A percentile compares a stretch with the other conserved stretches of the same genome.
Evolutionary conservation across 2,329 filamentous ascomycete species (phyloP).

Genomic region (Aureobasidium sp.): DNA sequence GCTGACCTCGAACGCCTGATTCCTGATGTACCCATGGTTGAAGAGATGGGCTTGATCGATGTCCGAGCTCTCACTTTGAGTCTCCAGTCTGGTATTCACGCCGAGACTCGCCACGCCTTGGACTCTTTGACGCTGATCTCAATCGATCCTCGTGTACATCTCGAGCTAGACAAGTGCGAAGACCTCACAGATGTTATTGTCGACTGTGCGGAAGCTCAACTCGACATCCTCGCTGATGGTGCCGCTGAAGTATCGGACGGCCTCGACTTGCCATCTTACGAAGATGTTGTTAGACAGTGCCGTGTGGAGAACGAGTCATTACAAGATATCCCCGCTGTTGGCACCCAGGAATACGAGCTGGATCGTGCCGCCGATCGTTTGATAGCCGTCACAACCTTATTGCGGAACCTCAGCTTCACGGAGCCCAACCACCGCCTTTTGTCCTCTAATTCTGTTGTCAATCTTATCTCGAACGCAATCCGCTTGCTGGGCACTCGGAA

Average conservation of each 20-base stretch:
- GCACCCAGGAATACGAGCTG: slow-evolving; percentile 69
- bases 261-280: slow-evolving; percentile 75
- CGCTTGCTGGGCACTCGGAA: slow-evolving; percentile 82
- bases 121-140: slow-evolving; percentile 74
- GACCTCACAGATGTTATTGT: slow-evolving; percentile 82
- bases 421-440: slow-evolving; percentile 69
- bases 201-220: slow-evolving; percentile 84
- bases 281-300: slow-evolving; percentile 77
- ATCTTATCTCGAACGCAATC: slow-evolving; percentile 76
- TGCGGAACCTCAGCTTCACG: slow-evolving; percentile 86
- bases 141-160: slow-evolving; percentile 53
- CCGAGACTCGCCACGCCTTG: slow-evolving; percentile 81
- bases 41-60: slow-evolving; percentile 81
- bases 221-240: slow-evolving; percentile 77
- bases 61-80: slow-evolving; percentile 84
- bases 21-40: slow-evolving; percentile 66
- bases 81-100: slow-evolving; percentile 80
- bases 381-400: slow-evolving; percentile 83
- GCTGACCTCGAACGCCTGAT: slow-evolving; percentile 60
- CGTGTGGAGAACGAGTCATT: slow-evolving; percentile 65
- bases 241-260: slow-evolving; percentile 81
- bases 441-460: slow-evolving; percentile 69
- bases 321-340: slow-evolving; percentile 66
- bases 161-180: slow-evolving; percentile 69
- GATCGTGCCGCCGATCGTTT: slow-evolving; percentile 81